These are phyloP conservation scores for Hygrophorus pudorinus DNA, from an alignment of 768 basidiomycete genomes.

Conservation along the genomic window DNA sequence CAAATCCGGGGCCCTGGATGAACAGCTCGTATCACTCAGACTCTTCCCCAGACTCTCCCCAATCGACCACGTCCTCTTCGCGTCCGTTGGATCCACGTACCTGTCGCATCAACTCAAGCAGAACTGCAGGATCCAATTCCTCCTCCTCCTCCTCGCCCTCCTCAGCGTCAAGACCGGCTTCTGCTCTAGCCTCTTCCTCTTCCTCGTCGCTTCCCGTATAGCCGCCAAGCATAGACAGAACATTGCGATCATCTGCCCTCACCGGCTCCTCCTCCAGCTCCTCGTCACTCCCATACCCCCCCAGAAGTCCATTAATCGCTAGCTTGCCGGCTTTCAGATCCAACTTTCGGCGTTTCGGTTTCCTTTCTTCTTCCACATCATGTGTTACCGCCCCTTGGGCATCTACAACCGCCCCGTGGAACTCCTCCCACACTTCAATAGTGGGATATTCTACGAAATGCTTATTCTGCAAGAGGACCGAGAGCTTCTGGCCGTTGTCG, in stretches of 20 bases:
- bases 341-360: conserved; percentile 48
- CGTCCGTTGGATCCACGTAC: conserved; percentile 19
- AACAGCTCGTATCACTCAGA: conserved; percentile 11
- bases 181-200: conserved; percentile 11
- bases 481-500: conserved; percentile 39
- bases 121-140: conserved; percentile 24
- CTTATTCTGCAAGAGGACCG: conserved; percentile 40
- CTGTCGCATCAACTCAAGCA: conserved; percentile 26
- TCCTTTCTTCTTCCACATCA: conserved; percentile 22
- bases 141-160: conserved; percentile 19
- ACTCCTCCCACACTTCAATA: conserved; percentile 69
- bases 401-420: conserved; percentile 52
- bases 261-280: conserved; percentile 24
- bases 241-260: conserved; percentile 21
- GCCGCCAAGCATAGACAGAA: conserved; percentile 29
- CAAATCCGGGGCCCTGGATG: neutral
- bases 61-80: conserved; percentile 34
- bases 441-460: conserved; percentile 80
- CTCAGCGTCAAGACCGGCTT: conserved; percentile 20
- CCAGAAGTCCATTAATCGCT: conserved; percentile 47
- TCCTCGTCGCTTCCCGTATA: conserved; percentile 33
- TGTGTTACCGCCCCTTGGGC: conserved; percentile 34
- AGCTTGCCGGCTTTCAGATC: conserved; percentile 39
- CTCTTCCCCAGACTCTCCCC: conserved; percentile 35
- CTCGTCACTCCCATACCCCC: conserved; percentile 49